Evolutionary conservation across 2,329 filamentous ascomycete genomes (phyloP).

Genomic region (Fusarium sp.): DNA sequence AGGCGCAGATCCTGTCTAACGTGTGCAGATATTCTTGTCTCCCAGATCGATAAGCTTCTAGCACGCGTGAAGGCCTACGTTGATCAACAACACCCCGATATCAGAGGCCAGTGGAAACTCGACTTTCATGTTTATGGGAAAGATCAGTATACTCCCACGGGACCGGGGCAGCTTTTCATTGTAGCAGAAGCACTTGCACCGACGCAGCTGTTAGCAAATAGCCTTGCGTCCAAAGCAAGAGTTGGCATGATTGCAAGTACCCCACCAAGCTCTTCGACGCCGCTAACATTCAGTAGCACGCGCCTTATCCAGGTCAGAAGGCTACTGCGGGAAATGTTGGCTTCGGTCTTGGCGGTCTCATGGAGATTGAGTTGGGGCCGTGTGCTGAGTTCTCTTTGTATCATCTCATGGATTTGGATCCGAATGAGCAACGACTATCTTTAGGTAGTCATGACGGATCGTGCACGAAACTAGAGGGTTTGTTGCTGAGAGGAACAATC

Average conservation of each 20-base stretch:
- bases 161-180: conserved; percentile 55
- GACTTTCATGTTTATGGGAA: conserved; percentile 62
- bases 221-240: conserved; percentile 48
- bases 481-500: conserved; percentile 5
- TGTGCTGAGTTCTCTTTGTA: conserved; percentile 62
- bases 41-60: conserved; percentile 34
- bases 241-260: conserved; percentile 49
- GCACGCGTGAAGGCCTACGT: conserved; percentile 35
- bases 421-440: conserved; percentile 41
- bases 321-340: conserved; percentile 67
- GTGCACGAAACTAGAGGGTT: not conserved
- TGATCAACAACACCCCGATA: conserved; percentile 37
- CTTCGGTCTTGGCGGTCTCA: conserved; percentile 48
- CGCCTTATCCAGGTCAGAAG: conserved; percentile 63
- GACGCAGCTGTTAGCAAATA: conserved; percentile 60
- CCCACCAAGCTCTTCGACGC: accelerated
- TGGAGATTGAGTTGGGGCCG: conserved; percentile 52
- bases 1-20: accelerated
- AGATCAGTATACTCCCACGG: conserved; percentile 1
- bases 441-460: accelerated
- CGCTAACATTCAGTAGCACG: conserved; percentile 52
- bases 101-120: conserved; percentile 41
- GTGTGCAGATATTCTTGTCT: conserved; percentile 31
- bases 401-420: conserved; percentile 61
- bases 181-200: conserved; percentile 62